Percentiles rank a stretch among this genome's conserved stretches.
Conservation (phyloP, 1,284 basidiomycete genomes). For the Cutaneotrichosporon sp. region DNA sequence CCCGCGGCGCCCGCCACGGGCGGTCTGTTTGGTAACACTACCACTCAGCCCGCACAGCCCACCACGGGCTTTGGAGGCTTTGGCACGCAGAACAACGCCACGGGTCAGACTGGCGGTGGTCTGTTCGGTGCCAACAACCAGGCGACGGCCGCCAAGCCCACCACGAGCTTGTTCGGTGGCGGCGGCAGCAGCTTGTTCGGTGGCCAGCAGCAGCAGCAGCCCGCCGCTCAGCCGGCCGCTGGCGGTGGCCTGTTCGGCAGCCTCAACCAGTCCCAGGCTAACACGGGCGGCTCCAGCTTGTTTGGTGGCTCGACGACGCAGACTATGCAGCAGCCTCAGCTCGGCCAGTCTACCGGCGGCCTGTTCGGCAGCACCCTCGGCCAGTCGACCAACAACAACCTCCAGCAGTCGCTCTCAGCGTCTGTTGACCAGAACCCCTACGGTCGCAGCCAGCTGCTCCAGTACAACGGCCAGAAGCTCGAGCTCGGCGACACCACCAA, state of each 20-base stretch:
- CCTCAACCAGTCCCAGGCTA: slow-evolving; percentile 11
- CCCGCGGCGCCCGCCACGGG: slow-evolving; percentile 25
- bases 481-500: slow-evolving; percentile 45
- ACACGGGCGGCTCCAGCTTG: slow-evolving; percentile 20
- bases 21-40: slow-evolving; percentile 32
- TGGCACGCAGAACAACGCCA: slow-evolving; percentile 20
- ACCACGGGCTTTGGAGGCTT: slow-evolving; percentile 24
- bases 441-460: slow-evolving; percentile 62
- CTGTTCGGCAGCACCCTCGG: slow-evolving; percentile 30
- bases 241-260: slow-evolving; percentile 18
- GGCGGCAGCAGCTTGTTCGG: slow-evolving; percentile 27
- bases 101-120: slow-evolving; percentile 11
- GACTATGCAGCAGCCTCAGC: slow-evolving; percentile 6
- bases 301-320: slow-evolving; percentile 27
- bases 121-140: slow-evolving; percentile 23
- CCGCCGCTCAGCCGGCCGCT: slow-evolving; percentile 11
- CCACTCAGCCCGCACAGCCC: slow-evolving; percentile 7
- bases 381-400: slow-evolving; percentile 27
- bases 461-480: slow-evolving; percentile 42
- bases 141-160: slow-evolving; percentile 5
- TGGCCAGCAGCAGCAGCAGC: slow-evolving; percentile 40
- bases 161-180: slow-evolving; percentile 23
- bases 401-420: slow-evolving; percentile 58
- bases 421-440: slow-evolving; percentile 86
- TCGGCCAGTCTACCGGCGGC: slow-evolving; percentile 24